Evolutionary conservation across 805 yeast genomes (phyloP), one percentile per base, ranked within the genome.

Genomic region (Cyberlindnera lachancei): DNA sequence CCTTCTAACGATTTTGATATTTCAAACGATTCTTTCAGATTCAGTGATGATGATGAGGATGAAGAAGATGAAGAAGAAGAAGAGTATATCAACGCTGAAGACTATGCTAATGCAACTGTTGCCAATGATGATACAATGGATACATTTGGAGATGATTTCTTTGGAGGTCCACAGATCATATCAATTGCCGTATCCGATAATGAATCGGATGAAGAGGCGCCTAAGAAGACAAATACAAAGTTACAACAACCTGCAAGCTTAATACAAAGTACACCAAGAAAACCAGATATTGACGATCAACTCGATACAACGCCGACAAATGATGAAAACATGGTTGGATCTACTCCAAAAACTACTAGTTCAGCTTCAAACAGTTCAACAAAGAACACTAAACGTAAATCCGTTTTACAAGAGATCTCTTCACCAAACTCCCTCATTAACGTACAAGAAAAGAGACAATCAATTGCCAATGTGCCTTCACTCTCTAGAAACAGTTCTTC

Each of bases 151-250:
- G 53, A 46, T 30, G 34, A 37, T 10, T 48, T 49, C 3, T 30
- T n/a, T n/a, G 37, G 46, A 2, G 33, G 29, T 13, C 29, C 49
- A 3, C 46, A 39, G 15, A 20, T 48, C 7, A 36, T 50, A n/a
- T 36, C 37, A 15, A 35, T 50, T 25, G 45, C 51, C 4, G 41
- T 50, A 5, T 44, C 51, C 9, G 55, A 50, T 30, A 41, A 48
- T 18, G 55, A 50, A 23, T 42, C 46, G 18, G 40, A 38, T 24
- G 46, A 38, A 20, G 48, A 39, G 4, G 33, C 45, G 7, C 44
- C 47, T 8, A 45, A 44, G 15, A 44, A 7, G 9, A 6, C 16
- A 3, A 29, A 22, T n/a, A 11, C 23, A 6, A 19, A 35, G 2
- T 23, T 32, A 6, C 29, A 19, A 19, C 21, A 19, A 19, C 21